Evolutionary conservation across 106 monocot genomes (phyloP).

Genomic region (Phalaenopsis aphrodite): DNA sequence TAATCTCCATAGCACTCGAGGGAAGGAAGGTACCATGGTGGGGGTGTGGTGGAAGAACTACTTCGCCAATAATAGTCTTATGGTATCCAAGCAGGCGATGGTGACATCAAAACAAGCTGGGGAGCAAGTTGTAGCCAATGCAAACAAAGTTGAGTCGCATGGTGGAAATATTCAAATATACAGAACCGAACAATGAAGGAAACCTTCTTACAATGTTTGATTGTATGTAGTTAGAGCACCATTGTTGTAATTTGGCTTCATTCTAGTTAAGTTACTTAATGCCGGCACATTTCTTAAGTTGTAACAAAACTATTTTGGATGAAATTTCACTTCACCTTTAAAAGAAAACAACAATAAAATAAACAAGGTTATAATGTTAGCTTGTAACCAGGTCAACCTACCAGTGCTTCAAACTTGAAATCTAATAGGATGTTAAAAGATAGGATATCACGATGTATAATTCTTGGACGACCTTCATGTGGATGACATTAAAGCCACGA

Average conservation of each 20-base stretch:
- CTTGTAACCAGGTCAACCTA: constrained; percentile 13
- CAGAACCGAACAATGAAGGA: too few species aligned
- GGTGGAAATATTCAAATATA: too few species aligned
- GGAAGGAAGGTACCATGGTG: too few species aligned
- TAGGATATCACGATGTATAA: constrained; percentile 93
- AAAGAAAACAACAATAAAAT: background rate
- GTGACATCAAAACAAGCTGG: too few species aligned
- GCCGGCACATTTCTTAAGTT: background rate
- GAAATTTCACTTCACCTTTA: background rate
- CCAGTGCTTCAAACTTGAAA: constrained; percentile 78
- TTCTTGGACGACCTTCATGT: constrained; percentile 71
- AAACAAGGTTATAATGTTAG: background rate
- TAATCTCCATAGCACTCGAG: too few species aligned
- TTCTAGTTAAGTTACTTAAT: background rate
- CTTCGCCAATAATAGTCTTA: too few species aligned
- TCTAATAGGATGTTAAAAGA: constrained; percentile 81
- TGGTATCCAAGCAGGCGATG: too few species aligned
- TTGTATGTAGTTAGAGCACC: too few species aligned
- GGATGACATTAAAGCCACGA: constrained; percentile 4
- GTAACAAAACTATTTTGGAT: background rate
- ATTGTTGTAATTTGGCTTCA: background rate
- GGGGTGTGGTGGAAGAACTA: too few species aligned
- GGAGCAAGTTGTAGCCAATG: too few species aligned
- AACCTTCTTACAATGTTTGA: too few species aligned
- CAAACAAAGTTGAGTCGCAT: too few species aligned